Evolutionary conservation across 306 rosid species (phyloP).

Genomic region (Macrotyloma uniflorum): DNA sequence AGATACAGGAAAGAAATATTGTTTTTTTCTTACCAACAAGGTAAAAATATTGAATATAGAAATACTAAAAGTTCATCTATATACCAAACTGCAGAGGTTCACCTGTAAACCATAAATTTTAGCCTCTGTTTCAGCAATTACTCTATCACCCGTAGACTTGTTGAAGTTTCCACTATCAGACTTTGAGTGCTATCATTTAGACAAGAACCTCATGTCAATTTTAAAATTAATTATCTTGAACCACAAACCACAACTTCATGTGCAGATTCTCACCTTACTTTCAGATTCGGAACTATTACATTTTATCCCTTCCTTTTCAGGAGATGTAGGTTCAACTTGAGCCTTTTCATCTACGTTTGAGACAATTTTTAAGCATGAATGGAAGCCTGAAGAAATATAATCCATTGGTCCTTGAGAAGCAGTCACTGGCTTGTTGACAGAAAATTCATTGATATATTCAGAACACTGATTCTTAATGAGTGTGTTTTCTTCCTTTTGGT

Average conservation of each 20-base stretch:
- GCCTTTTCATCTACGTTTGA: constrained; percentile 51
- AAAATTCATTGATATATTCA: constrained; percentile 28
- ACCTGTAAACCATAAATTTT: constrained; percentile 91
- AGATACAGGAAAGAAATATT: neutral
- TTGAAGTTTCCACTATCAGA: constrained; percentile 42
- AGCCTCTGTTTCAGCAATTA: constrained; percentile 68
- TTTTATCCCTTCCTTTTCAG: constrained; percentile 36
- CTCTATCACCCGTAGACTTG: constrained; percentile 52
- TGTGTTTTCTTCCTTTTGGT: constrained; percentile 42
- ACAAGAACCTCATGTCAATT: constrained; percentile 24
- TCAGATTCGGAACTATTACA: constrained; percentile 48
- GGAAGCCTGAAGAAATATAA: constrained; percentile 44
- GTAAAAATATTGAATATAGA: constrained; percentile 17
- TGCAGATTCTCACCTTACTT: constrained; percentile 57
- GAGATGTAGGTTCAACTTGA: constrained; percentile 47
- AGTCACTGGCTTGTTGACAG: constrained; percentile 33
- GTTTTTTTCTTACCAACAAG: neutral
- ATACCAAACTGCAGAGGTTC: constrained; percentile 36
- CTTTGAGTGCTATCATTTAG: constrained; percentile 54
- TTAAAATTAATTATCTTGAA: constrained; percentile 25
- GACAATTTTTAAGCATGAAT: constrained; percentile 47
- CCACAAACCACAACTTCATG: constrained; percentile 18
- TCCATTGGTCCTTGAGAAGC: constrained; percentile 50
- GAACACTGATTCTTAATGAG: constrained; percentile 35
- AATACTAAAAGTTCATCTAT: constrained; percentile 2